Conservation (phyloP, 2,329 filamentous ascomycete species). For the Fusarium sp. region DNA sequence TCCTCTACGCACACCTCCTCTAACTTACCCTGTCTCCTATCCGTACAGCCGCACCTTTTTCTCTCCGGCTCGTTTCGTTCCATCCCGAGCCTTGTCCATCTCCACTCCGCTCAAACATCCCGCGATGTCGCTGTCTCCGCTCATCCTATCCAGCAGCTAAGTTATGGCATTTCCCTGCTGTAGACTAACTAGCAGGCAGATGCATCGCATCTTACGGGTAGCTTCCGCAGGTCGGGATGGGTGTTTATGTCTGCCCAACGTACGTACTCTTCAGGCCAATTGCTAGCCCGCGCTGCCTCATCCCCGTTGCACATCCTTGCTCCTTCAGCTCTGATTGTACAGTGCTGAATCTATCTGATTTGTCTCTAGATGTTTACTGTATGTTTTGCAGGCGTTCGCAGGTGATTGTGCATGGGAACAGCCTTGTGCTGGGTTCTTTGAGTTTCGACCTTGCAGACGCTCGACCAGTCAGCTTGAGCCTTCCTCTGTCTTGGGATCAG, state of each 20-base stretch:
- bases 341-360: conserved; percentile 10
- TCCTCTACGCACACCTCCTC: conserved; percentile 12
- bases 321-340: conserved; percentile 10
- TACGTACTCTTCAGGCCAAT: conserved; percentile 20
- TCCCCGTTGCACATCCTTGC: conserved; percentile 23
- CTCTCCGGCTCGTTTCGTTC: conserved; percentile 34
- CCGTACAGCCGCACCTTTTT: conserved; percentile 20
- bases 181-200: neutral
- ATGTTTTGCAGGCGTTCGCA: conserved; percentile 31
- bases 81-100: conserved; percentile 32
- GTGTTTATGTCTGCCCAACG: conserved; percentile 14
- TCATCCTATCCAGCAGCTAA: conserved; percentile 7
- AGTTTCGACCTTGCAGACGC: conserved; percentile 17
- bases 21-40: too few relatives aligned
- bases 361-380: neutral
- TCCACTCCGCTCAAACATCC: conserved; percentile 32
- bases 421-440: conserved; percentile 8
- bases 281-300: conserved; percentile 1
- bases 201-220: conserved; percentile 7
- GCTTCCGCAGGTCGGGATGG: conserved; percentile 22
- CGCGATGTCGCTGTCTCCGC: conserved; percentile 31
- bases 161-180: neutral
- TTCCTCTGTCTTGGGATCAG: conserved; percentile 14
- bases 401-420: conserved; percentile 12
- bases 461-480: conserved; percentile 5